Evolutionary conservation across 108 stramenopile species (phyloP), one percentile per base, ranked within the genome.

Genomic region (Parmales sp.): DNA sequence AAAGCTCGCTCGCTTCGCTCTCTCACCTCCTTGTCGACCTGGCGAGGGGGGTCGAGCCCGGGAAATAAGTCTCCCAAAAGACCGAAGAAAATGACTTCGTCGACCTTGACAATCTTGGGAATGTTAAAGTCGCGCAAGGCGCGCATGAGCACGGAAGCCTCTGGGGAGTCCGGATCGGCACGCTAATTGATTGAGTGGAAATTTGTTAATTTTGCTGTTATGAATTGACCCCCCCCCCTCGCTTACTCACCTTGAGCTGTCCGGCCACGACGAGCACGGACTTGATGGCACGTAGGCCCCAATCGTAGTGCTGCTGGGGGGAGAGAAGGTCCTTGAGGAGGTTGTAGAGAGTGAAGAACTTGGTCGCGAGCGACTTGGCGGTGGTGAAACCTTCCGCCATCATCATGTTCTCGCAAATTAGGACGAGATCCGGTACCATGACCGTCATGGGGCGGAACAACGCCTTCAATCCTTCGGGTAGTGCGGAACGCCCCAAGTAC

Each of bases 321-420:
- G 83, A 82, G 3, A 87, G 84, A 22, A 84, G 70, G 67, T 85
- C 83, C n/a, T 77, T 63, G 36, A 85, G 74, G 34, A 84, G 60
- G 23, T 81, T 78, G 67, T 85, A 87, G 20, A 87, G 71, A 25
- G 79, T 78, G 65, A 80, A 84, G 72, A 87, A 82, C 72, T 87
- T 87, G 45, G 83, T 80, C 0, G 84, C 84, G 7, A 87, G 81
- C n/a, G 78, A 50, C 74, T 85, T 84, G 31, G 83, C 82, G 48
- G 75, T 66, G 48, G 77, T 79, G 71, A 86, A 87, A 8, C 86
- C 86, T 67, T 84, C 82, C 19, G 83, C 84, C 82, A 86, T 82
- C 46, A 87, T 79, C 83, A 87, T 85, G 51, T 85, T 85, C 78
- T 87, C 86, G 64, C 86, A 87, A 41, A 87, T 87, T 22, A 84